Evolutionary conservation across 208 protist genomes (phyloP), one percentile per base, ranked within the genome.

Genomic region (Acanthamoeba castellanii): DNA sequence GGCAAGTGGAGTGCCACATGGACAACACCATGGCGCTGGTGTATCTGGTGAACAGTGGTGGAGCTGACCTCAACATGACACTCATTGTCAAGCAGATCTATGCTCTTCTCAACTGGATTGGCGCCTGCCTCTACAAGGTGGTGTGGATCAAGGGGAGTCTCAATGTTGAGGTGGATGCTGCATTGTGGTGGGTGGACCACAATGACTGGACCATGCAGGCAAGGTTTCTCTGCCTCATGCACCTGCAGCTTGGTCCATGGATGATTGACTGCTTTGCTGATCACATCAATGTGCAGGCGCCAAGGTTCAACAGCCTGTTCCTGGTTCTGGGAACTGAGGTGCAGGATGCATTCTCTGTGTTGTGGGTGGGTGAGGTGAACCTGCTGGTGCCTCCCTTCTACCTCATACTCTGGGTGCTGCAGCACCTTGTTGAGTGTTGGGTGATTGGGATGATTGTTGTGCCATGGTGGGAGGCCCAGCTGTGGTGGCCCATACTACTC

Each of bases 71-170:
- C 0, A 18, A 27, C 42, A 82, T 82, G 74, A 82, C 16, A 0
- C 0, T 32, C 0, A 25, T 82, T 5, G 74, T 52, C 3, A 20
- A 30, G 42, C 4, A 55, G 74, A 32, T 82, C 6, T 16, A 82
- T 42, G 0, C 0, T 1, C 42, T 82, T 0, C 74, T 82, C 2
- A 7, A 45, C 5, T 1, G 42, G 16, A 52, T 82, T 13, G 13
- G 74, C 8, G 20, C 42, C 1, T 55, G 30, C 32, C 74, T 82
- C 4, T 82, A 82, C 42, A 55, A 55, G 42, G 42, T 20, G 5
- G 74, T 82, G 22, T 82, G 74, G 74, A 30, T 82, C 30, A 82
- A 82, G 74, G 74, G 74, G 3, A 16, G 42, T 14, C 74, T 82
- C 37, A 82, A 82, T 14, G 74, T 82, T 0, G 18, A 82, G 74